A percentile compares a stretch with the other conserved stretches of the same genome.
Evolutionary conservation across 2,329 filamentous ascomycete genomes (phyloP).

Genomic region (Fusarium euwallaceae): DNA sequence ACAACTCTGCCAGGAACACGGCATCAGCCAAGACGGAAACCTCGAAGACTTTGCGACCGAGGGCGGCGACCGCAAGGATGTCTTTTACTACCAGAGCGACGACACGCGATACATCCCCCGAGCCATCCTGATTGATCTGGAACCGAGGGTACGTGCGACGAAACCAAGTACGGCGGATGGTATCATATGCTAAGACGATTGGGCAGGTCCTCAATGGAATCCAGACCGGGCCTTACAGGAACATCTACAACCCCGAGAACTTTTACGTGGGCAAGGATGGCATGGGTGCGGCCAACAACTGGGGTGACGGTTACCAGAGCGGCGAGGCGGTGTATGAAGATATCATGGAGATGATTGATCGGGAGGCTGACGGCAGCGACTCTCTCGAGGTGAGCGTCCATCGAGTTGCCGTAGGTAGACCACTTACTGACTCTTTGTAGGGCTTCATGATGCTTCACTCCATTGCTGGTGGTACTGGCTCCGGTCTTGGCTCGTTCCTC

Average conservation of each 20-base stretch:
- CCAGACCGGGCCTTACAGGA: constrained; percentile 93
- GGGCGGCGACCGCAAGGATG: constrained; percentile 97
- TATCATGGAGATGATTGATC: constrained; percentile 99
- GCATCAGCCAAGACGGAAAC: constrained; percentile 97
- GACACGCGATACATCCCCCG: constrained; percentile 98
- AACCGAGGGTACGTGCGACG: constrained; percentile 76
- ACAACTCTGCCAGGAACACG: constrained; percentile 97
- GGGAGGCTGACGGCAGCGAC: constrained; percentile 97
- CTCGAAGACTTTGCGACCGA: constrained; percentile 98
- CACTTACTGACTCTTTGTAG: constrained; percentile 52
- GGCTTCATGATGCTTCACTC: constrained; percentile 99
- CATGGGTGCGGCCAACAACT: constrained; percentile 95
- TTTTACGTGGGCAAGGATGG: constrained; percentile 97
- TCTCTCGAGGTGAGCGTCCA: constrained; percentile 77
- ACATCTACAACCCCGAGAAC: constrained; percentile 99
- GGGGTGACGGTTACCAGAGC: constrained; percentile 95
- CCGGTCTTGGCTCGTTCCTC: constrained; percentile 94
- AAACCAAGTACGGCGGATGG: neutral
- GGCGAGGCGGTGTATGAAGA: constrained; percentile 95
- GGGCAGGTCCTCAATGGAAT: constrained; percentile 86
- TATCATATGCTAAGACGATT: constrained; percentile 23
- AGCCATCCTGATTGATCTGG: constrained; percentile 94
- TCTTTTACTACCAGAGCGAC: constrained; percentile 99
- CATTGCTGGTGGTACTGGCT: constrained; percentile 96
- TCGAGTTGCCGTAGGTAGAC: neutral